Evolutionary conservation across 441 rosid species (phyloP).

Genomic region (Melastoma candidum): DNA sequence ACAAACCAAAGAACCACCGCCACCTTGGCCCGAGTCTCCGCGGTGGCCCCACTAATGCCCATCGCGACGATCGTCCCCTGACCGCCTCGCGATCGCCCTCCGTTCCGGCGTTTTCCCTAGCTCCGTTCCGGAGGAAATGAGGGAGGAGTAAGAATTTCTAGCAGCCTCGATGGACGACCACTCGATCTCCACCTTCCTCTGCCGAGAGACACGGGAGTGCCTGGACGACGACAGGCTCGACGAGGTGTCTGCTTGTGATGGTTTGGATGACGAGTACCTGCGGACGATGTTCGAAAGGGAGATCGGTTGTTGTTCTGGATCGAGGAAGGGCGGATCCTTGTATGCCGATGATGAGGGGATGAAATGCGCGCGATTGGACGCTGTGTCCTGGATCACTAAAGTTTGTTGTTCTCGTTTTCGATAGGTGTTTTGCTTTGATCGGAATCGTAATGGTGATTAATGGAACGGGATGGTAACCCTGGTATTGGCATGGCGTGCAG

Average conservation of each 20-base stretch:
- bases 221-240: slow-evolving; percentile 10
- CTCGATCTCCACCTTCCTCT: slow-evolving; percentile 25
- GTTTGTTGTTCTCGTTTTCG: slow-evolving; percentile 22
- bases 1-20: too few relatives aligned
- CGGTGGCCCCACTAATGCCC: too few relatives aligned
- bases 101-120: too few relatives aligned
- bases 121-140: neutral
- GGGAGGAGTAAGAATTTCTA: neutral
- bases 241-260: slow-evolving; percentile 13
- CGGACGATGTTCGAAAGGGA: slow-evolving; percentile 31
- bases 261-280: slow-evolving; percentile 22
- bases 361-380: slow-evolving; percentile 32
- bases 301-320: slow-evolving; percentile 17
- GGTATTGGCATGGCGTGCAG: slow-evolving; percentile 22
- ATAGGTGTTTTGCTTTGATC: neutral
- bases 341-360: slow-evolving; percentile 17
- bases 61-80: too few relatives aligned
- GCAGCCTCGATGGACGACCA: slow-evolving; percentile 21
- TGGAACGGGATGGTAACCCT: neutral
- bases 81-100: too few relatives aligned
- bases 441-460: neutral
- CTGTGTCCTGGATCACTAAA: slow-evolving; percentile 41
- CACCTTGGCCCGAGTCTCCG: too few relatives aligned
- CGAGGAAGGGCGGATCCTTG: slow-evolving; percentile 16
- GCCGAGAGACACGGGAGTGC: slow-evolving; percentile 23